Base-by-base conservation (phyloP, 805 yeast species). In the Kazachstania kunashirensis region DNA sequence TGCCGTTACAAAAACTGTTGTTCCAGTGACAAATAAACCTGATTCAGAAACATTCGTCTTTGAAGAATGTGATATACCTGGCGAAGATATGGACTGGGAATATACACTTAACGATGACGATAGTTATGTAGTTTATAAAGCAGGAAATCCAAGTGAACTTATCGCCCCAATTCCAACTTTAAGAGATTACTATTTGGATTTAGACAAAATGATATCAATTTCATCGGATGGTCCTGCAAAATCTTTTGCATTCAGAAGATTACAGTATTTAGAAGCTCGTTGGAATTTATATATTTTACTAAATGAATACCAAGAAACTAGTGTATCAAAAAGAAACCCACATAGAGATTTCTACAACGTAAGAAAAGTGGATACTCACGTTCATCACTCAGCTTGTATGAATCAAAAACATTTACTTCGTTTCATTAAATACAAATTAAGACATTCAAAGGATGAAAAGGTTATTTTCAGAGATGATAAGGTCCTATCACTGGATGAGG, bases 301-400 rank as follows among this genome's bases (percentile, higher is more conserved):
- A 48, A 92, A 92, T 55, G 97, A 89, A 54, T 88, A 84, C 56
- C 92, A 85, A 53, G 99, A 92, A 59, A 81, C 80, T 14, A 77
- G 88, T 13, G 92, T 84, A 45, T 79, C 94, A 8, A 92, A 92
- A 61, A 75, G 77, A 42, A 88, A 88, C 47, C 97, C 97, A 4
- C 99, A 92, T 58, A 77, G 99, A 59, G 99, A 66, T 49, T 65
- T 66, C 32, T 66, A 66, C 39, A 66, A 66, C 37, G 66, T 60
- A 12, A 52, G 70, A 44, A 66, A 66, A 43, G 61, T 66, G 24
- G 70, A 66, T 36, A 92, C 97, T 14, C 99, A 92, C 68, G 95
- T 92, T 50, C 99, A 92, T 59, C 98, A 94, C 59, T 84, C 96
- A 8, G 99, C 99, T 9, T 88, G 96, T 61, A 94, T 94, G 97